Conservation (phyloP, 495 filamentous ascomycete genomes). For the Aspergillus sparsus region DNA sequence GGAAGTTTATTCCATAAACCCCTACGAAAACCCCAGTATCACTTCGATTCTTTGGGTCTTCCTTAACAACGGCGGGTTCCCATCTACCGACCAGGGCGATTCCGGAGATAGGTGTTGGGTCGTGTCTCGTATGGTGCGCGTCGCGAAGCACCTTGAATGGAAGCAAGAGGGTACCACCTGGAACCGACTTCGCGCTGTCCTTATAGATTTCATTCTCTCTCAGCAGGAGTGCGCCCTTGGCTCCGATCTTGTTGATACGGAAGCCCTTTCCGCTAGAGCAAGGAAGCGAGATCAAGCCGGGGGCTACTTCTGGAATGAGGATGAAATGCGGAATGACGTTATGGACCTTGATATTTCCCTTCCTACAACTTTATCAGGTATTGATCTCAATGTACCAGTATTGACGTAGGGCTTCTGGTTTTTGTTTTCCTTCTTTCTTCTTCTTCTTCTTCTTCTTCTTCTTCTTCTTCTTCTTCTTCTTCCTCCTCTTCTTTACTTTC, state of each 20-base stretch:
- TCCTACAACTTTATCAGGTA: conserved; percentile 6
- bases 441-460: background rate
- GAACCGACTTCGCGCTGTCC: conserved; percentile 28
- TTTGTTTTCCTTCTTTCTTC: background rate
- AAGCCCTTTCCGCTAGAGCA: conserved; percentile 26
- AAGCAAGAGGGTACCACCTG: conserved; percentile 31
- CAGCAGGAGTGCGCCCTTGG: conserved; percentile 34
- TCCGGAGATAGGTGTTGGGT: conserved; percentile 30
- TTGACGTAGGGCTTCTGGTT: conserved; percentile 17
- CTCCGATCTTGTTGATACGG: conserved; percentile 23
- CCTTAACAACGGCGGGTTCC: conserved; percentile 29
- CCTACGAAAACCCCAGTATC: conserved; percentile 29
- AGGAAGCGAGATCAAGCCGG: conserved; percentile 10
- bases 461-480: background rate
- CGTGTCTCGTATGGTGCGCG: conserved; percentile 33
- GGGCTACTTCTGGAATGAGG: conserved; percentile 31
- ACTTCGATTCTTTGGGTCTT: conserved; percentile 33
- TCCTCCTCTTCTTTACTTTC: background rate
- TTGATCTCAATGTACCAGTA: conserved; percentile 17
- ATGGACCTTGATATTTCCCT: conserved; percentile 16
- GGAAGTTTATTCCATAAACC: conserved; percentile 25
- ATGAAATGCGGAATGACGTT: conserved; percentile 29
- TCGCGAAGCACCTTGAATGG: conserved; percentile 34
- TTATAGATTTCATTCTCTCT: conserved; percentile 28
- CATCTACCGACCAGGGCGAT: background rate